A percentile compares a stretch with the other conserved stretches of the same genome.
These are phyloP conservation scores for Stachybotrys chartarum DNA, from an alignment of 2,329 filamentous ascomycete species.

Conservation along the genomic window DNA sequence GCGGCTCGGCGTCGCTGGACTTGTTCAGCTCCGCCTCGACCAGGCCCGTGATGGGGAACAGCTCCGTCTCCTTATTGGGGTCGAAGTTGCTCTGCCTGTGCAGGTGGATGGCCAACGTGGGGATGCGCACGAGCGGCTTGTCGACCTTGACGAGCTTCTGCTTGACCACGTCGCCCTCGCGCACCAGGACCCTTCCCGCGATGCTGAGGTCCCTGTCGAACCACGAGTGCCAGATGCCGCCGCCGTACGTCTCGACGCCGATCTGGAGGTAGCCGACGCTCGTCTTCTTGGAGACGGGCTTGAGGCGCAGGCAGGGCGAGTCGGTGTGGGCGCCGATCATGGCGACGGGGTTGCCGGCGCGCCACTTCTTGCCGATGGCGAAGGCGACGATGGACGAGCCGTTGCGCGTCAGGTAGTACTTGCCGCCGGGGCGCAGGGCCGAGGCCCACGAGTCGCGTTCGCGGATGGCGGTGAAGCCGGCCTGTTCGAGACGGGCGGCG, in stretches of 20 bases:
- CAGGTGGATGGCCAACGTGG: constrained; percentile 89
- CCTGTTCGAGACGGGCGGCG: constrained; percentile 67
- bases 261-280: constrained; percentile 86
- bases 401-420: constrained; percentile 95
- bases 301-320: constrained; percentile 84
- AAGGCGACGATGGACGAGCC: constrained; percentile 89
- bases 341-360: constrained; percentile 79
- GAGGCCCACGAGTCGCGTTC: constrained; percentile 87
- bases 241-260: constrained; percentile 93
- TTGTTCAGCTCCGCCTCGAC: constrained; percentile 84
- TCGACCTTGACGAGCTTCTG: constrained; percentile 87
- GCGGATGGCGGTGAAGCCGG: constrained; percentile 81
- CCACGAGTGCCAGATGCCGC: constrained; percentile 97
- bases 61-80: constrained; percentile 94
- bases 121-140: constrained; percentile 83
- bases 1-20: constrained; percentile 35
- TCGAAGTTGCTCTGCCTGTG: constrained; percentile 79
- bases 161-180: constrained; percentile 62
- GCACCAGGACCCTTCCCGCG: constrained; percentile 81
- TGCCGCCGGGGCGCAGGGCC: constrained; percentile 74
- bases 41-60: constrained; percentile 88
- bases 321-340: constrained; percentile 97
- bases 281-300: constrained; percentile 87
- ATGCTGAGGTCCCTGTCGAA: constrained; percentile 93
- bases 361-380: constrained; percentile 84